These are phyloP conservation scores for Talaromyces verruculosus DNA, from an alignment of 2,329 filamentous ascomycete species.

Conservation along the genomic window DNA sequence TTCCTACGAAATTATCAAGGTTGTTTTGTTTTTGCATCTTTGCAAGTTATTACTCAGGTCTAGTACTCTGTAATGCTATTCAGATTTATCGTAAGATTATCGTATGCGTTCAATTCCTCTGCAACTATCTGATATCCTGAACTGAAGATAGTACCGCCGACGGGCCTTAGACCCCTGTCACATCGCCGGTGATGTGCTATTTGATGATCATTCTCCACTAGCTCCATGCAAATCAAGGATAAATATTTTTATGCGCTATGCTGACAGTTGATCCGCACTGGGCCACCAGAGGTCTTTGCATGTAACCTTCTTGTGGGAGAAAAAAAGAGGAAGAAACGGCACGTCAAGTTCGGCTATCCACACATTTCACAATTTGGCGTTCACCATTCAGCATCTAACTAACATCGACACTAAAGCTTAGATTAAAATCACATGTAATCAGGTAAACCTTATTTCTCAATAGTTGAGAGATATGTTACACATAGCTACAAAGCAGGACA, in stretches of 20 bases:
- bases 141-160: neutral
- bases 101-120: neutral
- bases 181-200: neutral
- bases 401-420: neutral
- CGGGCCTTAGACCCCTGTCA: neutral
- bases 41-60: neutral
- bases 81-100: neutral
- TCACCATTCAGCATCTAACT: neutral
- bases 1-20: neutral
- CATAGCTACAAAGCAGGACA: neutral
- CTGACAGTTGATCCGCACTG: neutral
- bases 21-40: neutral
- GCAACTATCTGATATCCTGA: neutral
- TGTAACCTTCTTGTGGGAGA: neutral
- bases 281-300: neutral
- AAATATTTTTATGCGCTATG: neutral
- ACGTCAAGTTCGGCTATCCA: neutral
- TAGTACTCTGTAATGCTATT: neutral
- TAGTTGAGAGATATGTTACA: neutral
- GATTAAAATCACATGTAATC: neutral
- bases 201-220: neutral
- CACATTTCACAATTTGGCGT: neutral
- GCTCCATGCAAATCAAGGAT: neutral
- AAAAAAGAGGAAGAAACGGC: neutral
- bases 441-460: neutral